Conservation (phyloP, 2,329 filamentous ascomycete genomes). For the Rosellinia necatrix region DNA sequence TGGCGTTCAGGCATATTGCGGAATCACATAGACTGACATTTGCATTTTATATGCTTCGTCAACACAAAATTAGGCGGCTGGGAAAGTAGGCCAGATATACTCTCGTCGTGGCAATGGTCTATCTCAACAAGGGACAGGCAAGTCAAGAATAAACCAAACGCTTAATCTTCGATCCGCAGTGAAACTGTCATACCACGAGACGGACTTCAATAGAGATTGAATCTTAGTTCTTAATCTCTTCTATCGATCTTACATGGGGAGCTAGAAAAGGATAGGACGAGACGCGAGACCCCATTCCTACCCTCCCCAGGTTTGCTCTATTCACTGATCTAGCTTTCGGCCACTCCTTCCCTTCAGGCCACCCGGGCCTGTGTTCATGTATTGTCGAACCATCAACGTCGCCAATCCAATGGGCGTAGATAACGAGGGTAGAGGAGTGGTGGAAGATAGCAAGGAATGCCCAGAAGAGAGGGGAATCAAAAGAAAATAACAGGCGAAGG, state of each 20-base stretch:
- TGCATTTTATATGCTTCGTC: not conserved
- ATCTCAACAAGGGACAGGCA: not conserved
- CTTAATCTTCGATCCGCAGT: not conserved
- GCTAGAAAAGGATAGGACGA: not conserved
- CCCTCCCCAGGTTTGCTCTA: not conserved
- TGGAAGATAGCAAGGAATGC: not conserved
- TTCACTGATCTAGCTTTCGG: not conserved
- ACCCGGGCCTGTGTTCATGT: not conserved
- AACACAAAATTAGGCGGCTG: not conserved
- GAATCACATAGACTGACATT: conserved; percentile 2
- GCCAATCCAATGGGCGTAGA: conserved; percentile 10
- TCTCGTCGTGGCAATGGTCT: not conserved
- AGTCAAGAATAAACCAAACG: not conserved
- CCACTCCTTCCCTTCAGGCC: not conserved
- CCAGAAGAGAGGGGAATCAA: not conserved
- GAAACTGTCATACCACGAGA: not conserved
- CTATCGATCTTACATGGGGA: conserved; percentile 10
- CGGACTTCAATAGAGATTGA: not conserved
- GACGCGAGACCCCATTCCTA: conserved; percentile 4
- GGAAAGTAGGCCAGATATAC: not conserved
- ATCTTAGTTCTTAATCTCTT: not conserved
- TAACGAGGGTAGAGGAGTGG: too few relatives aligned
- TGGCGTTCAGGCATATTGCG: conserved; percentile 18
- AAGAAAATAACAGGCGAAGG: not conserved
- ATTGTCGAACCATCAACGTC: not conserved